These are phyloP conservation scores for Monosporozyma unispora DNA, from an alignment of 805 yeast species.

Conservation along the genomic window DNA sequence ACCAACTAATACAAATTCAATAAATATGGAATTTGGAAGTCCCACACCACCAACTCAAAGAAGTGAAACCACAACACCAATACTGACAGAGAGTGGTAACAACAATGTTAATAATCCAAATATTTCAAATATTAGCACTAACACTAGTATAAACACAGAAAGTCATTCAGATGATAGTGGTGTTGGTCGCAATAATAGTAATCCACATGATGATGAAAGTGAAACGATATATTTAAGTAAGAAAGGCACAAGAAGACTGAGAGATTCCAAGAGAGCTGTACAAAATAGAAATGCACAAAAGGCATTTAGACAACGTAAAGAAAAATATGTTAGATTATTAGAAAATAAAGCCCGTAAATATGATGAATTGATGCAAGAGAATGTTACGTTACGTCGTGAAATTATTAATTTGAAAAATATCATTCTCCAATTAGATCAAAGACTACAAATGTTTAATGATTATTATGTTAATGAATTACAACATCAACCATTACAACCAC, in stretches of 20 bases:
- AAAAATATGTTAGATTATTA: conserved; percentile 66
- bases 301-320: conserved; percentile 80
- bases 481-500: background rate
- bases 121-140: background rate
- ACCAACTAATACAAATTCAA: too few relatives aligned
- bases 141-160: background rate
- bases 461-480: background rate
- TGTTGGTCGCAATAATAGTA: background rate
- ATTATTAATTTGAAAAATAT: conserved; percentile 3
- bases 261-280: conserved; percentile 69
- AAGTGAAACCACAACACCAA: background rate
- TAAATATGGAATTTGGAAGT: background rate
- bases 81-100: background rate
- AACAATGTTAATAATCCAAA: background rate
- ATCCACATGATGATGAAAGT: background rate
- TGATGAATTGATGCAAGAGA: conserved; percentile 47
- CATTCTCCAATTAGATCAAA: conserved; percentile 5
- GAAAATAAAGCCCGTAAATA: conserved; percentile 61
- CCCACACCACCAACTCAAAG: background rate
- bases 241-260: conserved; percentile 2
- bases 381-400: conserved; percentile 6
- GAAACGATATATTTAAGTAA: background rate
- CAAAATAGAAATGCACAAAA: conserved; percentile 88
- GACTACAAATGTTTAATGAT: conserved; percentile 1
- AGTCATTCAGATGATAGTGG: background rate